Conservation (phyloP, 164 flowering plant species). For the Brasenia schreberi region DNA sequence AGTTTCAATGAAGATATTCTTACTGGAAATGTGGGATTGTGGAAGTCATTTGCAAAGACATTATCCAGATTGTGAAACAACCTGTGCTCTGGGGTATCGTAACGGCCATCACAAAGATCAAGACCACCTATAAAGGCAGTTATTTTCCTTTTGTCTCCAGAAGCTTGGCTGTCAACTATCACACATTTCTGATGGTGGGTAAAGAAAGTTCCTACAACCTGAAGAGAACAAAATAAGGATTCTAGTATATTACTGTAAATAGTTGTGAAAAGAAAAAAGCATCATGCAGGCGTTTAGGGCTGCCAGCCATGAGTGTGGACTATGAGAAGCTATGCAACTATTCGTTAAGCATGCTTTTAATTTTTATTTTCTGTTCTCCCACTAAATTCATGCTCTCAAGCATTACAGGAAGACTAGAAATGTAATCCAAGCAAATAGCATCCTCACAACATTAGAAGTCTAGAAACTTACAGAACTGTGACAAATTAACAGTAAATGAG, state of each 20-base stretch:
- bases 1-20: slow-evolving; percentile 7
- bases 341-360: background rate
- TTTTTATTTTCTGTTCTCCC: no score
- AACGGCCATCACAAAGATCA: slow-evolving; percentile 81
- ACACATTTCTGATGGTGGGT: slow-evolving; percentile 87
- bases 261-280: background rate
- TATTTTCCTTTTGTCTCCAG: slow-evolving; percentile 56
- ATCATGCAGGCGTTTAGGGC: background rate
- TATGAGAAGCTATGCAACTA: background rate
- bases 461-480: no score
- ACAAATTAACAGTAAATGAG: no score
- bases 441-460: no score
- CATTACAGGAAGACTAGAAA: no score
- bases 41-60: slow-evolving; percentile 49
- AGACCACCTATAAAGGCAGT: slow-evolving; percentile 72
- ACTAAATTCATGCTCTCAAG: no score
- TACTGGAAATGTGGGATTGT: slow-evolving; percentile 69
- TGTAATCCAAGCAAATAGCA: no score
- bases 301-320: background rate
- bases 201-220: slow-evolving; percentile 80
- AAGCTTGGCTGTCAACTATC: slow-evolving; percentile 56
- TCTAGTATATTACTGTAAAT: background rate
- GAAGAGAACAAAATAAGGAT: slow-evolving; percentile 7
- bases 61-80: slow-evolving; percentile 52
- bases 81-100: slow-evolving; percentile 80